A percentile compares a stretch with the other conserved stretches of the same genome.
phyloP scores from a whole-genome alignment of 495 filamentous ascomycete species.

The Penicillium herquei region DNA sequence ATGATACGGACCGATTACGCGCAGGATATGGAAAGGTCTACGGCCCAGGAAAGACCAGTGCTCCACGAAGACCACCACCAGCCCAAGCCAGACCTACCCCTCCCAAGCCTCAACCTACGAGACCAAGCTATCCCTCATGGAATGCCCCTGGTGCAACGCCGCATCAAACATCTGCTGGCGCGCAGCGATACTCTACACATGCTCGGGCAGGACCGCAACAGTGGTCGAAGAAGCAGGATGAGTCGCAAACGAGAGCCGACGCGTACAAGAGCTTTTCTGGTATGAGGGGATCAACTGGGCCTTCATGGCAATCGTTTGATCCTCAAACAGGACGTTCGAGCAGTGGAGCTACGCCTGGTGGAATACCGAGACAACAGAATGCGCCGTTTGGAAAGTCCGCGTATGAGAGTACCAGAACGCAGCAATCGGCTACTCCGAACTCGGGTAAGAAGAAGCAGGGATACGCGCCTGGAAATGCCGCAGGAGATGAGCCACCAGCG shows the following conservation, averaged over 20 bases:
- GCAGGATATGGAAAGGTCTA: constrained; percentile 44
- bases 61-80: constrained; percentile 28
- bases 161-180: constrained; percentile 49
- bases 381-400: constrained; percentile 41
- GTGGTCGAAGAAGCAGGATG: constrained; percentile 47
- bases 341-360: constrained; percentile 18
- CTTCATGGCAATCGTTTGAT: constrained; percentile 39
- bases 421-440: constrained; percentile 36
- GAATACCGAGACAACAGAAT: constrained; percentile 35
- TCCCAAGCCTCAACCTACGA: constrained; percentile 29
- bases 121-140: constrained; percentile 22
- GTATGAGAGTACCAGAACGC: constrained; percentile 38
- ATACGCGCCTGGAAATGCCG: constrained; percentile 53
- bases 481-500: constrained; percentile 57
- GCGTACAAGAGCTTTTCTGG: constrained; percentile 67
- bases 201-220: constrained; percentile 42
- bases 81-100: constrained; percentile 23
- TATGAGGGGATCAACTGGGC: constrained; percentile 51
- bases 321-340: constrained; percentile 34
- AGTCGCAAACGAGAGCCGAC: constrained; percentile 54
- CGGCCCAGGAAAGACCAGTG: constrained; percentile 31
- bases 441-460: constrained; percentile 51
- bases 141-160: constrained; percentile 27
- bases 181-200: constrained; percentile 55
- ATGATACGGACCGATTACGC: constrained; percentile 67